Percentiles rank a stretch among this genome's conserved stretches.
Evolutionary conservation across 148 eudicot genomes (phyloP).

Genomic region (Amaranthus hypochondriacus): DNA sequence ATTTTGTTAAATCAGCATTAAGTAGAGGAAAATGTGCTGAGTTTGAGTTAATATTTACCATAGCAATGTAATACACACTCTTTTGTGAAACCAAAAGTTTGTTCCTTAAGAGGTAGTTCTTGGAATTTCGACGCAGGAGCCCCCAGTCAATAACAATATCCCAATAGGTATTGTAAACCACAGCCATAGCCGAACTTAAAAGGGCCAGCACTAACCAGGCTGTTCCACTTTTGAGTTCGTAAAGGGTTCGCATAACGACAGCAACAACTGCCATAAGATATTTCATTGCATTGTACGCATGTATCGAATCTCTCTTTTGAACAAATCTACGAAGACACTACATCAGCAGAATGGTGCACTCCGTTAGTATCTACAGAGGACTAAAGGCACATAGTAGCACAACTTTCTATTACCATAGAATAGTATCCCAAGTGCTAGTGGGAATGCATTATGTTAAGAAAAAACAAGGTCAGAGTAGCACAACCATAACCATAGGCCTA

Average conservation of each 20-base stretch:
- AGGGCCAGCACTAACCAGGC: constrained; percentile 55
- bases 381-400: not conserved
- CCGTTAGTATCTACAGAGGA: not conserved
- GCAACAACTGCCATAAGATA: constrained; percentile 73
- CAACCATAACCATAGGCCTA: too few species aligned
- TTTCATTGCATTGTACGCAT: constrained; percentile 56
- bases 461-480: too few species aligned
- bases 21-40: not conserved
- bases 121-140: constrained; percentile 56
- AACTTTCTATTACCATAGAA: too few species aligned
- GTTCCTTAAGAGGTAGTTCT: constrained; percentile 57
- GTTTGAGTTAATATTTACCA: constrained; percentile 43
- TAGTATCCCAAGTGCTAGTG: too few species aligned
- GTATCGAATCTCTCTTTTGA: constrained; percentile 48
- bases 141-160: constrained; percentile 84
- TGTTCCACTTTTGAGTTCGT: constrained; percentile 37
- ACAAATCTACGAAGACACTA: constrained; percentile 73
- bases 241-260: constrained; percentile 58
- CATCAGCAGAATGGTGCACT: constrained; percentile 6
- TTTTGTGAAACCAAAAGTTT: constrained; percentile 52
- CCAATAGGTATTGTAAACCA: constrained; percentile 62
- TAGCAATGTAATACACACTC: constrained; percentile 63
- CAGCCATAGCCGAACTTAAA: constrained; percentile 55
- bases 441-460: too few species aligned
- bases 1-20: not conserved